Base-by-base conservation (phyloP, 202 grass and related monocot species). In the Dendrocalamus latiflorus region DNA sequence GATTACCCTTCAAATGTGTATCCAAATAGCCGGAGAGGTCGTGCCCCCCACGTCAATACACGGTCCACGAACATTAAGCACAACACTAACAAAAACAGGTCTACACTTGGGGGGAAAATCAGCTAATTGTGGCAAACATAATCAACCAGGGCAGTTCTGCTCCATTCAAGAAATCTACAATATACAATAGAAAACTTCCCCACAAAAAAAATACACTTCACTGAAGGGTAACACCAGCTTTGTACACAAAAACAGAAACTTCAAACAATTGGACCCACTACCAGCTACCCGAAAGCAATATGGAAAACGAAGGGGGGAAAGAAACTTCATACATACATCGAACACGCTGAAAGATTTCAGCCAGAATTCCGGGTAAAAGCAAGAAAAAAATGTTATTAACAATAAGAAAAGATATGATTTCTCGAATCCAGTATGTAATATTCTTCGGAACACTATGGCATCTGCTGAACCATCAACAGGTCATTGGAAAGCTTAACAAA, bases 311-410 rank as follows among this genome's bases (percentile, higher is more conserved):
- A 41, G 9, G 61, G 6, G 6, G n/a, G 44, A 1, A 77, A 47
- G 6, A 37, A 57, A 79, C 22, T 84, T 45, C 18, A 48, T 1
- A 57, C 4, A 12, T 13, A 44, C 17, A 57, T 22, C 24, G 36
- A 33, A 26, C 16, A 58, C 0, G 24, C 50, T 18, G 48, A 58
- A 55, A 84, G 7, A 67, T 75, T 68, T 48, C 76, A 14, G 50
- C 30, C 16, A 69, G 12, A 87, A 34, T 68, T 41, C 43, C 6
- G 6, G 49, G 33, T 26, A 80, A 62, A 85, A 51, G 38, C 2
- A 64, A 65, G 2, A 51, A 71, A 82, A 0, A 65, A 75, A 57
- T 44, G 16, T 45, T 83, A 86, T 75, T 68, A 47, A 86, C 79
- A 89, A 75, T 24, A 38, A 22, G 4, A 33, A 72, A 63, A 12